Percentiles rank a stretch among this genome's conserved stretches.
These are phyloP conservation scores for Mortierella sp. DNA, from an alignment of 371 early-diverging fungal species.

Conservation along the genomic window DNA sequence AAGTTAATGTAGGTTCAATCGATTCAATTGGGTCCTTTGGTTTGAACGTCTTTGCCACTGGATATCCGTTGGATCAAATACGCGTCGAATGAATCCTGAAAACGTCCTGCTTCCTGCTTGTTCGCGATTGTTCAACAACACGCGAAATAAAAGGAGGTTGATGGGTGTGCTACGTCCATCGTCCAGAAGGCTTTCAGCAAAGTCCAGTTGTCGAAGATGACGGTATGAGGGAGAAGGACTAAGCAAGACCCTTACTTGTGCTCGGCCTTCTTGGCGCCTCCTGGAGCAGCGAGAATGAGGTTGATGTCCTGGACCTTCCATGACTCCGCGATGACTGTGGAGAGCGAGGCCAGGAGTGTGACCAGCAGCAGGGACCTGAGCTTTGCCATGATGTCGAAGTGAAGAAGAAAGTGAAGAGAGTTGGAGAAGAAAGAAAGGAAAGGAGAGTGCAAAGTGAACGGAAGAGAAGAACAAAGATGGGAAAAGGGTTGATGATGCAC, in stretches of 20 bases:
- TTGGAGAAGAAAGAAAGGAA: not conserved
- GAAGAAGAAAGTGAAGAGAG: constrained; percentile 6
- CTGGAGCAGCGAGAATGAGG: constrained; percentile 28
- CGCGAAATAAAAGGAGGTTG: not conserved
- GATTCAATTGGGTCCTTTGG: not conserved
- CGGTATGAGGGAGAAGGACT: not conserved
- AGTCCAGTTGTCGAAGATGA: not conserved
- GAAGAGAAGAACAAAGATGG: not conserved
- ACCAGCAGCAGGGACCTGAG: constrained; percentile 35
- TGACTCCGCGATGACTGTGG: constrained; percentile 44
- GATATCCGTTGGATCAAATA: not conserved
- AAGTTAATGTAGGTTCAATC: not conserved
- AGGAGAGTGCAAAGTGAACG: not conserved
- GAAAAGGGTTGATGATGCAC: constrained; percentile 3
- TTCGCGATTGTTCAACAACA: not conserved
- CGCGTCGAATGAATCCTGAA: not conserved
- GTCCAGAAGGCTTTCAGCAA: not conserved
- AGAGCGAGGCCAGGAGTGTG: constrained; percentile 40
- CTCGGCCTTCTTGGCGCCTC: constrained; percentile 38
- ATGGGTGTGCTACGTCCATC: not conserved
- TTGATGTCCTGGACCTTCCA: constrained; percentile 49
- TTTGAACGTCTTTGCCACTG: not conserved
- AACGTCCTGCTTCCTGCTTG: not conserved
- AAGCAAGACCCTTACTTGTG: constrained; percentile 34
- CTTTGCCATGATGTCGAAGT: constrained; percentile 39